Percentiles rank a stretch among this genome's conserved stretches.
Evolutionary conservation across 1,284 basidiomycete genomes (phyloP).

Genomic region (Meripilus lineatus): DNA sequence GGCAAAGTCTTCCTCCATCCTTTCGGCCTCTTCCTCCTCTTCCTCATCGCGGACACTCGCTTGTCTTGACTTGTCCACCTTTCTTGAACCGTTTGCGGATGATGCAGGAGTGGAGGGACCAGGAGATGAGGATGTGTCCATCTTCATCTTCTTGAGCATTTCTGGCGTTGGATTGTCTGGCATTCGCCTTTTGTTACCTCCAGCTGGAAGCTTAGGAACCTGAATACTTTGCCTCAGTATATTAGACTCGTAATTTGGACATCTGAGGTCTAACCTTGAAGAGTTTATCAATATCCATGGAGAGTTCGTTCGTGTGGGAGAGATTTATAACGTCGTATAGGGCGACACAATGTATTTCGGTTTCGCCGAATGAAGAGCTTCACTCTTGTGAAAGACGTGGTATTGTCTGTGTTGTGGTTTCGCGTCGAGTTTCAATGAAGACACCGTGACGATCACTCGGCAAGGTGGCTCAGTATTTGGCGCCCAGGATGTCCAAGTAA

Average conservation of each 20-base stretch:
- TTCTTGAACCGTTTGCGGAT: conserved; percentile 27
- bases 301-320: not conserved
- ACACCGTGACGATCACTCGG: too few species aligned
- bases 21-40: conserved; percentile 42
- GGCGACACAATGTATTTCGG: not conserved
- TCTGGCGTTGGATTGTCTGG: conserved; percentile 80
- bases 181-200: conserved; percentile 72
- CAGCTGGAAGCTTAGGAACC: conserved; percentile 66
- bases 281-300: conserved; percentile 77
- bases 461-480: too few species aligned
- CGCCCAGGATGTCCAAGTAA: too few species aligned
- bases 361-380: too few species aligned
- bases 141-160: conserved; percentile 72
- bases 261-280: conserved; percentile 58
- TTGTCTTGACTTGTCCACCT: conserved; percentile 8
- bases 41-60: conserved; percentile 52
- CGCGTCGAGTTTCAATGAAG: too few species aligned
- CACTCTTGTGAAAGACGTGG: too few species aligned
- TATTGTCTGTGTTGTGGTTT: too few species aligned
- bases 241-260: not conserved
- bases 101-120: conserved; percentile 2
- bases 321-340: not conserved
- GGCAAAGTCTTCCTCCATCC: conserved; percentile 53
- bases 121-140: conserved; percentile 39
- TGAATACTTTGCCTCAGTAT: conserved; percentile 27